Conservation (phyloP, 345 rosid species). For the Lumnitzera racemosa region DNA sequence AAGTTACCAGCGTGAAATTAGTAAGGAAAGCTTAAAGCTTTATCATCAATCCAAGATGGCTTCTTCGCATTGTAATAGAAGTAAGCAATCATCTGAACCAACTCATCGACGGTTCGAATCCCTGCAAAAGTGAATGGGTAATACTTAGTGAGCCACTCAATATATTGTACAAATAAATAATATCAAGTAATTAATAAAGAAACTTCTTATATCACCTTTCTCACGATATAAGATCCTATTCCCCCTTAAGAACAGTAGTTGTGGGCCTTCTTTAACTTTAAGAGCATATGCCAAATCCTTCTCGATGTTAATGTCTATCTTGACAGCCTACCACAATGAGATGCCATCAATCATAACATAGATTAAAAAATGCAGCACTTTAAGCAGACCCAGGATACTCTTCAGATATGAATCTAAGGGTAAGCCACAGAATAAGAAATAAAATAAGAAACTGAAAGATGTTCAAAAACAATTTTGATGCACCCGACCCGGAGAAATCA, state of each 20-base stretch:
- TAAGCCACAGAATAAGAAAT: no score
- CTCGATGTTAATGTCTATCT: conserved; percentile 78
- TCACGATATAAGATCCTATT: conserved; percentile 63
- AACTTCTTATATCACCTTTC: conserved; percentile 42
- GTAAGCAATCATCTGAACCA: conserved; percentile 86
- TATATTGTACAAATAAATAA: not conserved
- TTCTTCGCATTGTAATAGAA: conserved; percentile 88
- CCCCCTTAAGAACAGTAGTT: conserved; percentile 72
- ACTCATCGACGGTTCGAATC: conserved; percentile 62
- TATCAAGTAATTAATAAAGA: not conserved
- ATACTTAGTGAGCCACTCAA: not conserved
- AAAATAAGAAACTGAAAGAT: no score
- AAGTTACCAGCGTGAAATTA: not conserved
- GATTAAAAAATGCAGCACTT: conserved; percentile 1
- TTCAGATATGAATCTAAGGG: no score
- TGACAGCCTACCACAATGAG: conserved; percentile 55
- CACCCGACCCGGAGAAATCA: no score
- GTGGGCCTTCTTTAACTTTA: conserved; percentile 74
- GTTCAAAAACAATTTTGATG: no score
- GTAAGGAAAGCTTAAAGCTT: not conserved
- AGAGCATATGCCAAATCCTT: conserved; percentile 95
- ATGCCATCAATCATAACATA: not conserved
- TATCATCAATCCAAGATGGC: conserved; percentile 58
- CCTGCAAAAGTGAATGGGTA: conserved; percentile 33
- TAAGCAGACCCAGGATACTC: no score